Evolutionary conservation across 1,284 basidiomycete species (phyloP), one percentile per base, ranked within the genome.

Genomic region (Ceratobasidium sp.): DNA sequence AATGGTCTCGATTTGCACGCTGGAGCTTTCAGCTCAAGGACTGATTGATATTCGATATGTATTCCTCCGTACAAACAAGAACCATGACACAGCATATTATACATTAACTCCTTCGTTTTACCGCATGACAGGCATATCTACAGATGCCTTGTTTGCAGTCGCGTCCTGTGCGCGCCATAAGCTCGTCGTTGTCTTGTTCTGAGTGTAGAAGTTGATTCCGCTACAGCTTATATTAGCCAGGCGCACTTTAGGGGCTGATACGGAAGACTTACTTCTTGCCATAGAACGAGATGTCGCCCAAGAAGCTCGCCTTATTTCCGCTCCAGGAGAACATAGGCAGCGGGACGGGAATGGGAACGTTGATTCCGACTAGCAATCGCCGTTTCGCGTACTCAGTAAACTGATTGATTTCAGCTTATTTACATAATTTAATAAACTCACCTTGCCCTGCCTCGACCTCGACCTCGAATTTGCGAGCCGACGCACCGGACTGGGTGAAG

Each of bases 401-500:
- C 15, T 29, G 17, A 36, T 72, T n/a, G 27, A 22, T 8, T 24
- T n/a, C n/a, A n/a, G n/a, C n/a, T n/a, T n/a, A n/a, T n/a, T n/a
- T n/a, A n/a, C n/a, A n/a, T n/a, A 24, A 14, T 15, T n/a, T 29
- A 11, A 29, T 27, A 5, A 27, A 75, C 76, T 50, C 77, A 71
- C 84, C 56, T 84, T 99, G 96, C 53, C 97, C 97, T 65, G 95
- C 92, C 77, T 98, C 94, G 76, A 97, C 91, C 75, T 92, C 88
- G 57, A 87, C 88, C 84, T 99, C 97, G 78, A 98, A 99, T 84
- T 94, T 94, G 76, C 97, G 90, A 24, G 96, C 97, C 7, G 96
- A 96, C 41, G 97, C 93, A n/a, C 97, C 97, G 62, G 93, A 95
- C 84, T 97, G 94, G 41, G 97, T 99, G 83, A 98, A 99, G 81